Evolutionary conservation across 2,329 filamentous ascomycete species (phyloP).

Genomic region (Fusarium euwallaceae): DNA sequence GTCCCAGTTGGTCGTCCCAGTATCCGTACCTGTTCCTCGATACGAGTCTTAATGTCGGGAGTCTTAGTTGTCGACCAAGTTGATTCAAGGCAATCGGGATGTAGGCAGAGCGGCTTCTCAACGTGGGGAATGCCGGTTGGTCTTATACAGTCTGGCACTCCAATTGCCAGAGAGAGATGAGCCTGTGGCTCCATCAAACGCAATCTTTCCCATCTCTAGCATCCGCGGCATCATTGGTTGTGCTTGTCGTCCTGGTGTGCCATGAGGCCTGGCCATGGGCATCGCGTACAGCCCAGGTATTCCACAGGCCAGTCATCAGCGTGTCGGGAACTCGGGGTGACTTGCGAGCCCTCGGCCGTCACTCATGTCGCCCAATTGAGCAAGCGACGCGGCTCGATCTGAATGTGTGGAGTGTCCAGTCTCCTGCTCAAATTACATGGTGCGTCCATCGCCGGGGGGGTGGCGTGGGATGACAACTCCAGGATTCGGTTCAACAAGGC

Average conservation of each 20-base stretch:
- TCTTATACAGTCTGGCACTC: conserved; percentile 41
- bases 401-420: conserved; percentile 29
- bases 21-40: not conserved
- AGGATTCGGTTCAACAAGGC: conserved; percentile 44
- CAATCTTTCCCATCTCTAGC: conserved; percentile 27
- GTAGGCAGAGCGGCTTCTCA: not conserved
- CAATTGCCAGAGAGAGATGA: conserved; percentile 13
- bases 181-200: conserved; percentile 31
- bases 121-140: conserved; percentile 35
- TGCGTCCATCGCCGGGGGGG: conserved; percentile 33
- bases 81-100: not conserved
- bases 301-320: conserved; percentile 11
- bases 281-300: conserved; percentile 40
- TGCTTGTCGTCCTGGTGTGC: conserved; percentile 30
- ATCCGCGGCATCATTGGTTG: conserved; percentile 27
- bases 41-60: not conserved
- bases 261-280: conserved; percentile 26
- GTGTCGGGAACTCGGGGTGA: conserved; percentile 31
- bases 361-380: conserved; percentile 33
- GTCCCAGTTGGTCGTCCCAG: not conserved
- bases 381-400: conserved; percentile 42
- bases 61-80: not conserved
- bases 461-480: conserved; percentile 38
- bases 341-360: conserved; percentile 24
- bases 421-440: conserved; percentile 33